Base-by-base conservation (phyloP, 2,329 filamentous ascomycete species). In the Talaromyces sp. region DNA sequence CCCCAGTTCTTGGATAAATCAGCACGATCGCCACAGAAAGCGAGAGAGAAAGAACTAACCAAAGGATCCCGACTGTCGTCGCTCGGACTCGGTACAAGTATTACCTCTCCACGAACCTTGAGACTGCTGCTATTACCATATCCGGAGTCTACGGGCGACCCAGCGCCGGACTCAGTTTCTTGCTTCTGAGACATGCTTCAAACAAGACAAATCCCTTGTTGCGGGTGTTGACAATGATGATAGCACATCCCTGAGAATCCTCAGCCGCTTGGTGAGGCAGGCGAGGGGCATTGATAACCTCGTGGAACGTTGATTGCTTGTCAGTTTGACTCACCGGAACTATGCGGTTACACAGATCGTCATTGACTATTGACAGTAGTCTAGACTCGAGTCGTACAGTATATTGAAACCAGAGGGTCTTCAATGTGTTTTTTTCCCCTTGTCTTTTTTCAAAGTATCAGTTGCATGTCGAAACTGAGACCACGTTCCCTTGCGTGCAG, bases 1-100 rank as follows among this genome's bases (percentile, higher is more conserved):
- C 54, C 52, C 60, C 60, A 62, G 26, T 62, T 62, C 60, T 61
- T 24, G 49, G 14, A 55, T 17, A 17, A 8, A 31, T 61, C n/a
- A 61, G 50, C 14, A 35, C 5, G 54, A 24, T 3, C 19, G 13
- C n/a, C 52, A n/a, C 4, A 14, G 1, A n/a, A 41, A 46, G 21
- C 41, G 38, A 55, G 38, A 55, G 26, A 27, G 38, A 19, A 52
- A 27, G 24, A 32, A 55, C 59, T 35, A 17, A 61, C 59, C 50
- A 61, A 56, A 49, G 59, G 59, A 51, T 61, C 59, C 2, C 24
- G 21, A 9, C 1, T 41, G 24, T 61, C 59, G 41, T 61, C 55
- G 10, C 50, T 58, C 24, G 59, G 59, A 13, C 54, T 55, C 4
- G 59, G 59, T 7, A 61, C 10, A 17, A 61, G 59, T 26, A 61